Conservation (phyloP, 2,329 filamentous ascomycete genomes). For the Paraphoma sp. region DNA sequence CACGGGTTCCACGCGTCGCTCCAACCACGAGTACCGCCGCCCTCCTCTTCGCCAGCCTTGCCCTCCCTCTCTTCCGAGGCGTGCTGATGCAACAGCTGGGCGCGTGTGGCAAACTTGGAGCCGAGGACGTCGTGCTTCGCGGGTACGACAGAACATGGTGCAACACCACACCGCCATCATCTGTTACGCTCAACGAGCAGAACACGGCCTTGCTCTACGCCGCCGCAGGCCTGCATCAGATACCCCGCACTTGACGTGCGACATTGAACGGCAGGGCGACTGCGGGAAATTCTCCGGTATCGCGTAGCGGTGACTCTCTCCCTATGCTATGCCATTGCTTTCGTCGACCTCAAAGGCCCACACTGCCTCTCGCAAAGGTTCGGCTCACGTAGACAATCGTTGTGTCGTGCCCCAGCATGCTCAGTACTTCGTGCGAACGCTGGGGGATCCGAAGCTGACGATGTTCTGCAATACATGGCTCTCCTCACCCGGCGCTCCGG, state of each 20-base stretch:
- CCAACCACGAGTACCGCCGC: conserved; percentile 28
- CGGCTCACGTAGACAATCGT: too few species aligned
- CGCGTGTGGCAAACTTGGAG: neutral
- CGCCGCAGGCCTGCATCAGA: too few species aligned
- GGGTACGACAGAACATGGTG: neutral
- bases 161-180: neutral
- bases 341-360: neutral
- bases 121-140: neutral
- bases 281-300: conserved; percentile 8
- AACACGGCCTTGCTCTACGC: neutral
- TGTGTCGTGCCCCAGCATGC: neutral
- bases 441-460: conserved; percentile 27
- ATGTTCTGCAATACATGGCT: conserved; percentile 21
- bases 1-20: conserved; percentile 20
- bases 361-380: too few species aligned
- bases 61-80: conserved; percentile 15
- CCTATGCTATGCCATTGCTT: neutral
- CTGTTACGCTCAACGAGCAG: too few species aligned
- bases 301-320: conserved; percentile 9
- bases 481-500: conserved; percentile 29
- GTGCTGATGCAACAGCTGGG: conserved; percentile 12
- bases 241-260: neutral
- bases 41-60: conserved; percentile 32
- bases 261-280: neutral
- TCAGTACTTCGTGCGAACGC: conserved; percentile 11